These are phyloP conservation scores for Xylariaceae sp. DNA, from an alignment of 2,329 filamentous ascomycete species.

Conservation along the genomic window DNA sequence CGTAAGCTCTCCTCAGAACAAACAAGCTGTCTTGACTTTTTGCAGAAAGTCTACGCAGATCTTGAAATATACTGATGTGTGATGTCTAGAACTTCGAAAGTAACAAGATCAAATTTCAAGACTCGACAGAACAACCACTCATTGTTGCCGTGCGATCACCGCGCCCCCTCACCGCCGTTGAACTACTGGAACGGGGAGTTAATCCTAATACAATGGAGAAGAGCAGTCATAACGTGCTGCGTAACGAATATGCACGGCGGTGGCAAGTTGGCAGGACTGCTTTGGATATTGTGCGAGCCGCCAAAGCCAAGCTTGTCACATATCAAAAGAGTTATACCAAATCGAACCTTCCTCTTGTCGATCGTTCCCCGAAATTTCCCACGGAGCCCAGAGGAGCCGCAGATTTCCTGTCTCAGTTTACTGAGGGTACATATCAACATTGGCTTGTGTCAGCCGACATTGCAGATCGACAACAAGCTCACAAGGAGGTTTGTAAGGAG, in stretches of 20 bases:
- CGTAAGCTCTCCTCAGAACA: slow-evolving; percentile 17
- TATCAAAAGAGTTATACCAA: slow-evolving; percentile 35
- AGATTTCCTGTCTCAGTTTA: slow-evolving; percentile 50
- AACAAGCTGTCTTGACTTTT: background rate
- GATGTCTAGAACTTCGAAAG: background rate
- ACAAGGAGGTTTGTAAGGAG: slow-evolving; percentile 32
- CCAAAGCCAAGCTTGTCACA: slow-evolving; percentile 46
- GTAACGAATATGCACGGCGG: slow-evolving; percentile 28
- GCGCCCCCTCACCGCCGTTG: slow-evolving; percentile 44
- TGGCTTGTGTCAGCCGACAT: slow-evolving; percentile 47
- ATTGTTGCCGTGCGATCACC: slow-evolving; percentile 55
- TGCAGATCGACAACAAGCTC: slow-evolving; percentile 25
- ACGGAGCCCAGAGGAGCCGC: slow-evolving; percentile 37
- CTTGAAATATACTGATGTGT: background rate
- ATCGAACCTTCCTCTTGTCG: slow-evolving; percentile 22
- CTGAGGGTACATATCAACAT: slow-evolving; percentile 56
- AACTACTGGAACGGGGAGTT: slow-evolving; percentile 60
- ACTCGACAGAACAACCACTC: slow-evolving; percentile 59
- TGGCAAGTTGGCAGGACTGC: slow-evolving; percentile 44
- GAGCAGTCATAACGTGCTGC: slow-evolving; percentile 34
- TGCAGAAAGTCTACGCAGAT: background rate
- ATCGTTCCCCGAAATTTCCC: slow-evolving; percentile 7
- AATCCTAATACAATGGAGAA: slow-evolving; percentile 59
- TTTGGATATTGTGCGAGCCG: slow-evolving; percentile 56
- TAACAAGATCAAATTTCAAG: slow-evolving; percentile 47